Conservation (phyloP, 768 basidiomycete species). For the Suillus subalutaceus region DNA sequence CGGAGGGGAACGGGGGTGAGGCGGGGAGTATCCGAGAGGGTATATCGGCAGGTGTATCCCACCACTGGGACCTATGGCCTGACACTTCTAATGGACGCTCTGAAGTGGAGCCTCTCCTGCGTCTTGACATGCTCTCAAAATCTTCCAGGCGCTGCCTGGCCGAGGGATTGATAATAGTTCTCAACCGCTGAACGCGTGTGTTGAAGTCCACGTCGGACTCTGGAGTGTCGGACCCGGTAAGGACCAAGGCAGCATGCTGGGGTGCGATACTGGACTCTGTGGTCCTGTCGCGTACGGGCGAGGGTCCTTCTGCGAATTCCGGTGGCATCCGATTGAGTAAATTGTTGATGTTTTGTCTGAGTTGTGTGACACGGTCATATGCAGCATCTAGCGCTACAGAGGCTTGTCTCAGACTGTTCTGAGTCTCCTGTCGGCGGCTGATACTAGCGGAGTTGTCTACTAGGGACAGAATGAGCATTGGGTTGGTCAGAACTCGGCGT, state of each 20-base stretch:
- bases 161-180: conserved; percentile 32
- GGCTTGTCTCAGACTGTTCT: conserved; percentile 49
- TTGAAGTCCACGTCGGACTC: conserved; percentile 30
- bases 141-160: conserved; percentile 36
- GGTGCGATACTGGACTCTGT: conserved; percentile 32
- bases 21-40: conserved; percentile 13
- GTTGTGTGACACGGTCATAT: conserved; percentile 55
- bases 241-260: conserved; percentile 33
- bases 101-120: conserved; percentile 15
- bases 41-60: conserved; percentile 20
- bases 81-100: neutral
- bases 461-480: neutral
- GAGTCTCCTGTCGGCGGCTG: conserved; percentile 26
- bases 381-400: conserved; percentile 57
- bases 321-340: conserved; percentile 44
- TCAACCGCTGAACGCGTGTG: conserved; percentile 29
- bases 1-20: conserved; percentile 31
- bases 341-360: conserved; percentile 52
- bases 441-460: neutral
- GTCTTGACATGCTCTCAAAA: conserved; percentile 25
- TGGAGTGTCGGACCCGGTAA: conserved; percentile 24
- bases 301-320: conserved; percentile 21
- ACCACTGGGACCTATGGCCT: conserved; percentile 9
- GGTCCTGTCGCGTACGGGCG: conserved; percentile 14
- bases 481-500: neutral